These are phyloP conservation scores for Croton setiger DNA, from an alignment of 441 rosid genomes.

Conservation along the genomic window DNA sequence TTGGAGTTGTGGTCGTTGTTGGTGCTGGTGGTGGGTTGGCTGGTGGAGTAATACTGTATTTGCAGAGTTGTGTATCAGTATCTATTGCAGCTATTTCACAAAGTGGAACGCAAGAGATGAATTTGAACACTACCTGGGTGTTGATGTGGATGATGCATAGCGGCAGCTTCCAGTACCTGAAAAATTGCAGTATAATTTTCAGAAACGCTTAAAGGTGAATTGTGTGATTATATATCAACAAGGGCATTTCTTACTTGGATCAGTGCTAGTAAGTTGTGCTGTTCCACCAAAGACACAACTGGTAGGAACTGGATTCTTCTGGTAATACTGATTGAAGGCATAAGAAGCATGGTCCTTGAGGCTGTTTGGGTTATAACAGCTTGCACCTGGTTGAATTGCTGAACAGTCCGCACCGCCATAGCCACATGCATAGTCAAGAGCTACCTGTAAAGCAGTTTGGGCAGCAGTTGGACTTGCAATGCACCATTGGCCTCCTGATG, in stretches of 20 bases:
- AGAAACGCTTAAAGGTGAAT: not conserved
- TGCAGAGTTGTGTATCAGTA: slow-evolving; percentile 20
- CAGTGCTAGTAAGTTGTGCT: slow-evolving; percentile 70
- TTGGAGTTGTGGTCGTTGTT: slow-evolving; percentile 42
- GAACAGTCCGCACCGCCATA: slow-evolving; percentile 95
- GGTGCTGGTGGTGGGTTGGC: slow-evolving; percentile 34
- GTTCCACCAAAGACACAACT: slow-evolving; percentile 93
- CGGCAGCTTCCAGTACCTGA: slow-evolving; percentile 88
- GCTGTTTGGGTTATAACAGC: slow-evolving; percentile 76
- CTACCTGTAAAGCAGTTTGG: slow-evolving; percentile 78
- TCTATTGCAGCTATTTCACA: slow-evolving; percentile 12
- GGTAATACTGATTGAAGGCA: slow-evolving; percentile 94
- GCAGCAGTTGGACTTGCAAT: slow-evolving; percentile 73
- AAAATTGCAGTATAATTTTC: slow-evolving; percentile 1
- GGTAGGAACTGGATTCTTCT: slow-evolving; percentile 85
- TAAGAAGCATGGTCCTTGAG: slow-evolving; percentile 82
- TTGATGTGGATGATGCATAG: slow-evolving; percentile 48
- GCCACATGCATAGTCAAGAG: slow-evolving; percentile 95
- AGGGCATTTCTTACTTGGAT: slow-evolving; percentile 72
- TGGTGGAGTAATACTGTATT: slow-evolving; percentile 52
- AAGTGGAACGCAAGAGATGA: slow-evolving; percentile 13
- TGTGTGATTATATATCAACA: not conserved
- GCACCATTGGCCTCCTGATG: slow-evolving; percentile 73
- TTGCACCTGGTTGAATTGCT: slow-evolving; percentile 61
- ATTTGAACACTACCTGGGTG: slow-evolving; percentile 52